Conservation (phyloP, 768 basidiomycete species). For the Sutorius australiensis region DNA sequence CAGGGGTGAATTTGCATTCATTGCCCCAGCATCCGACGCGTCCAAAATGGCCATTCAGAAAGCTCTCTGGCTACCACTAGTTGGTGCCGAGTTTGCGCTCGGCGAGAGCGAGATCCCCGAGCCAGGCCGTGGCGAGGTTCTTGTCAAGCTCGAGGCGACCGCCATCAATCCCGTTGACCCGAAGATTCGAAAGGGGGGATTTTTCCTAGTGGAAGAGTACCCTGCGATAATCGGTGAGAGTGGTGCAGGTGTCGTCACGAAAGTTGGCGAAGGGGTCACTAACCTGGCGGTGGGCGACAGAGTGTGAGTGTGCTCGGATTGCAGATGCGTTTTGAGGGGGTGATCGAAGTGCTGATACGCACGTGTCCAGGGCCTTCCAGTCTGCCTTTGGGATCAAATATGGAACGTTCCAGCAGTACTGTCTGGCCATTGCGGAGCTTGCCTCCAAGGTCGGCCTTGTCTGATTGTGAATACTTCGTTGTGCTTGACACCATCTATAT, state of each 20-base stretch:
- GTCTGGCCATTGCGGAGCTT: constrained; percentile 18
- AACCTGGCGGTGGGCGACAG: constrained; percentile 33
- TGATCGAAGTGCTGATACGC: neutral
- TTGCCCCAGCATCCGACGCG: neutral
- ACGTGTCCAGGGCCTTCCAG: constrained; percentile 1
- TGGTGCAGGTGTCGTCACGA: constrained; percentile 35
- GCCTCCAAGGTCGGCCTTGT: constrained; percentile 13
- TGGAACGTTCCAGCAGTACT: constrained; percentile 23
- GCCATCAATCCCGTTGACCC: constrained; percentile 46
- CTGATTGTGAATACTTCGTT: neutral
- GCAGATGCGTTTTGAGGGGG: neutral
- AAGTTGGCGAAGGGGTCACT: constrained; percentile 35
- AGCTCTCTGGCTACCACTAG: constrained; percentile 13
- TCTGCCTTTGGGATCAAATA: constrained; percentile 1
- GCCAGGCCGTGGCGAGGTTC: constrained; percentile 40
- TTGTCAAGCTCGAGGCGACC: constrained; percentile 39
- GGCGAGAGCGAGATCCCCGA: constrained; percentile 21
- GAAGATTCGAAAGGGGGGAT: constrained; percentile 4
- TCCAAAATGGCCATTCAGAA: constrained; percentile 11
- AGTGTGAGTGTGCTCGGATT: constrained; percentile 25
- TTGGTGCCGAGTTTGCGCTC: constrained; percentile 14
- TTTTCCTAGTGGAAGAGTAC: constrained; percentile 29
- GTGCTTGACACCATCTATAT: neutral
- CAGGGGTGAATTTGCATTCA: neutral
- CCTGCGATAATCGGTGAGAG: constrained; percentile 38